These are phyloP conservation scores for Cordyceps sp. DNA, from an alignment of 2,329 filamentous ascomycete genomes.

Conservation along the genomic window DNA sequence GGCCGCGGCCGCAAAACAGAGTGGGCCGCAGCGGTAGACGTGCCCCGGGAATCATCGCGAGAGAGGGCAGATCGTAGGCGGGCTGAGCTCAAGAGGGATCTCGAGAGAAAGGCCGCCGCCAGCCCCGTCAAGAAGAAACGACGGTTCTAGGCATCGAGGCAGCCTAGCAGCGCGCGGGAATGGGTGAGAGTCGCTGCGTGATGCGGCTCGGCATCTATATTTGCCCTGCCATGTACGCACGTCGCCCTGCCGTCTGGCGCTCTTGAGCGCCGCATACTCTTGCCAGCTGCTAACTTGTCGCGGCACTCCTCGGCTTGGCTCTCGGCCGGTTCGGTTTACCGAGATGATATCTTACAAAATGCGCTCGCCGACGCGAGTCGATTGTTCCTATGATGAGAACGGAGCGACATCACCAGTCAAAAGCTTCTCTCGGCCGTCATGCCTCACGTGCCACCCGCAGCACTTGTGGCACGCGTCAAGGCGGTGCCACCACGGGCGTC, in stretches of 20 bases:
- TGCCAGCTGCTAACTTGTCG: no score
- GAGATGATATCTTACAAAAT: no score
- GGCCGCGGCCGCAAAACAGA: slow-evolving; percentile 6
- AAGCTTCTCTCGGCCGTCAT: neutral
- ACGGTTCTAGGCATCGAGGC: slow-evolving; percentile 27
- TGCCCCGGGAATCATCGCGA: slow-evolving; percentile 23
- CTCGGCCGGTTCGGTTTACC: no score
- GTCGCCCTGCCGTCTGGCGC: no score
- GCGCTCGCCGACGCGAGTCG: no score
- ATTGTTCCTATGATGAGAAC: no score
- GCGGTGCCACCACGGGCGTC: neutral
- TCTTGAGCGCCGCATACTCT: no score
- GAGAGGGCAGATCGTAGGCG: slow-evolving; percentile 32
- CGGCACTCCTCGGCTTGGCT: no score
- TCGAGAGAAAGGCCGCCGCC: slow-evolving; percentile 29
- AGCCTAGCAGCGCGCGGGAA: no score
- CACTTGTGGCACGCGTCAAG: neutral
- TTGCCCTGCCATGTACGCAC: no score
- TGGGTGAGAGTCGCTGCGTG: no score
- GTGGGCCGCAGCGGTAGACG: slow-evolving; percentile 11
- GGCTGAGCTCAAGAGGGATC: slow-evolving; percentile 31
- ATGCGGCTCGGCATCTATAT: neutral
- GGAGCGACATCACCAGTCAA: no score
- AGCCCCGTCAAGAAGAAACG: slow-evolving; percentile 39
- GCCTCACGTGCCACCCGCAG: neutral